A percentile compares a stretch with the other conserved stretches of the same genome.
Evolutionary conservation across 1,284 basidiomycete species (phyloP).

Genomic region (Ganoderma lucidum): DNA sequence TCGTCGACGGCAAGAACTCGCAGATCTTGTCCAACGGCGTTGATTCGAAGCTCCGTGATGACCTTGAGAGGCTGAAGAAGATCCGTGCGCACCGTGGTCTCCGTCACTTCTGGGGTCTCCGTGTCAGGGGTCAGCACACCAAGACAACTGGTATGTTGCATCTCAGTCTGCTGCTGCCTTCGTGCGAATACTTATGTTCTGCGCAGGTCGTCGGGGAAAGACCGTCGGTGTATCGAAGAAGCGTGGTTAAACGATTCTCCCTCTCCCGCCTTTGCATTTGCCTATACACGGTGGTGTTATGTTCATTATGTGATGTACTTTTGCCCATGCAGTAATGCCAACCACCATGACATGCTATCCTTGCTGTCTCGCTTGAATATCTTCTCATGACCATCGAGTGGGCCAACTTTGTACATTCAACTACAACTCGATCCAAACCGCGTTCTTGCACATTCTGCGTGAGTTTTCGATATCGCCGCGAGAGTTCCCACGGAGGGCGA

Average conservation of each 20-base stretch:
- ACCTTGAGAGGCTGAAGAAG: constrained; percentile 99
- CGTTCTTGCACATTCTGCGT: background rate
- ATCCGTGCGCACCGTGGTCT: constrained; percentile 99
- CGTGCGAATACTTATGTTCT: constrained; percentile 3
- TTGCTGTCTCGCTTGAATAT: background rate
- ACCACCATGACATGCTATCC: constrained; percentile 33
- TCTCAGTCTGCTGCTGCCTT: background rate
- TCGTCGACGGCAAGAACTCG: constrained; percentile 96
- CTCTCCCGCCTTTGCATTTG: constrained; percentile 17
- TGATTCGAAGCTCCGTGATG: constrained; percentile 98
- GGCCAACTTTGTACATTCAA: background rate
- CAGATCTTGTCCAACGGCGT: constrained; percentile 98
- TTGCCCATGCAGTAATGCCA: constrained; percentile 33
- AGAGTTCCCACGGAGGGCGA: constrained; percentile 8
- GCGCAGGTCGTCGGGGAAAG: constrained; percentile 84
- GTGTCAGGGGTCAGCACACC: constrained; percentile 98
- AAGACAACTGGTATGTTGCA: constrained; percentile 90
- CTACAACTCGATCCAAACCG: background rate
- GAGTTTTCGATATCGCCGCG: background rate
- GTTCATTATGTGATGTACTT: constrained; percentile 34
- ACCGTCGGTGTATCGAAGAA: constrained; percentile 95
- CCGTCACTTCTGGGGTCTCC: constrained; percentile 96
- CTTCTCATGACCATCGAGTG: constrained; percentile 6
- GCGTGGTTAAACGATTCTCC: constrained; percentile 67
- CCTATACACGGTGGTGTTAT: constrained; percentile 34